Base-by-base conservation (phyloP, 306 rosid species). In the Lotus japonicus region DNA sequence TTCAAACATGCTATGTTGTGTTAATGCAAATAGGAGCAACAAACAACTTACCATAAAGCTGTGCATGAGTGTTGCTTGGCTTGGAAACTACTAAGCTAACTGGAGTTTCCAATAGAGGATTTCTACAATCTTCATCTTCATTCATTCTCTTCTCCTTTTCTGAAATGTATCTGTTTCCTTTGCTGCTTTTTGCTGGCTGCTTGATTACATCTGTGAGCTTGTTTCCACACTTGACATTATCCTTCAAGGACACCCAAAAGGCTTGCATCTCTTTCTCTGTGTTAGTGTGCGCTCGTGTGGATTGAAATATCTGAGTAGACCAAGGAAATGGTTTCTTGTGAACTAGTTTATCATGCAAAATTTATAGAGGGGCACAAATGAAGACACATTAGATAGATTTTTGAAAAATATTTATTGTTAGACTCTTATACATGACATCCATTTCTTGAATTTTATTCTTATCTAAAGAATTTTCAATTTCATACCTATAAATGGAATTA, bases 191-290 rank as follows among this genome's bases (percentile, higher is more conserved):
- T 13, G 77, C 44, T 10, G 74, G 69, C 11, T 38, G 50, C 65
- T 46, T 69, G 59, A 84, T 57, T 43, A 83, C 92, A 75, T 81
- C 86, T 9, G 75, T 76, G 54, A 77, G 63, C 78, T 77, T 89
- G 59, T 19, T 76, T 53, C 88, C 90, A 81, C 96, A 89, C 54
- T 70, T 75, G 6, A 79, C 80, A 46, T 83, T 86, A 43, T 81
- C 84, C 81, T 79, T 89, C 74, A 86, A 61, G 7, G 82, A 84
- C 5, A 81, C 55, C 96, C 96, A 89, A 31, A 85, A 31, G 11
- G 79, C 68, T 58, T 77, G 79, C 92, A 87, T 85, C 77, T 84
- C 77, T 71, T 41, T 78, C 70, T 62, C 16, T 33, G 12, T 17
- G 11, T 9, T 67, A 33, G 11, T 55, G 5, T 21, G 56, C 46